These are phyloP conservation scores for Pyrrhoderma noxium DNA, from an alignment of 1,284 basidiomycete genomes.

Conservation along the genomic window DNA sequence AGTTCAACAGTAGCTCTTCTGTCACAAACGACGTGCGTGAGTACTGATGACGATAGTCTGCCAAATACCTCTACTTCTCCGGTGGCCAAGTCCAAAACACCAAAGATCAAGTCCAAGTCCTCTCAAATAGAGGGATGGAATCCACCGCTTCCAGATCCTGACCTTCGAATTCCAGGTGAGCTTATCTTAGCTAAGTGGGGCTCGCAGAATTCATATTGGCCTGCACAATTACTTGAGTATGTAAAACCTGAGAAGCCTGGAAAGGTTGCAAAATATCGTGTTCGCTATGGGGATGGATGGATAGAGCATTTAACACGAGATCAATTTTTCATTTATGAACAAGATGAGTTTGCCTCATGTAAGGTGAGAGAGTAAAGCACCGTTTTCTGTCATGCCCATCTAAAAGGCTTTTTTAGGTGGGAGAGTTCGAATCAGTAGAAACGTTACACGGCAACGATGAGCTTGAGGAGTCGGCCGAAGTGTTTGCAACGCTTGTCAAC, in stretches of 20 bases:
- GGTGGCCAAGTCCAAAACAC: neutral
- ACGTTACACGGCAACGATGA: conserved; percentile 10
- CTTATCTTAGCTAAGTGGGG: conserved; percentile 39
- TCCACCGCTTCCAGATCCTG: conserved; percentile 38
- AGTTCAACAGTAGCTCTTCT: conserved; percentile 6
- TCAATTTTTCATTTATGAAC: conserved; percentile 48
- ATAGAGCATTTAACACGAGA: conserved; percentile 35
- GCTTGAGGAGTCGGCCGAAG: conserved; percentile 16
- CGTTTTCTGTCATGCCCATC: neutral
- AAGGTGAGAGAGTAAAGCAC: conserved; percentile 33
- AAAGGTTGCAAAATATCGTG: conserved; percentile 36
- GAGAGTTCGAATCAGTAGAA: conserved; percentile 35
- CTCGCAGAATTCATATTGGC: conserved; percentile 42
- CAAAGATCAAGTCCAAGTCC: neutral
- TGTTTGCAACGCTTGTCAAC: conserved; percentile 15
- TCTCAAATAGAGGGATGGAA: conserved; percentile 26
- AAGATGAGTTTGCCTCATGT: conserved; percentile 53
- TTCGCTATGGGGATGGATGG: conserved; percentile 50
- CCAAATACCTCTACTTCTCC: neutral
- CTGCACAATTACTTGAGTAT: conserved; percentile 52
- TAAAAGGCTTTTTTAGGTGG: conserved; percentile 34
- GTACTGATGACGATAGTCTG: neutral
- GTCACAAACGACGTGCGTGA: conserved; percentile 5
- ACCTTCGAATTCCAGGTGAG: conserved; percentile 58
- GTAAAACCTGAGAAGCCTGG: conserved; percentile 34